A percentile compares a stretch with the other conserved stretches of the same genome.
These are phyloP conservation scores for Curvularia eragrostidis DNA, from an alignment of 2,329 filamentous ascomycete genomes.

Conservation along the genomic window DNA sequence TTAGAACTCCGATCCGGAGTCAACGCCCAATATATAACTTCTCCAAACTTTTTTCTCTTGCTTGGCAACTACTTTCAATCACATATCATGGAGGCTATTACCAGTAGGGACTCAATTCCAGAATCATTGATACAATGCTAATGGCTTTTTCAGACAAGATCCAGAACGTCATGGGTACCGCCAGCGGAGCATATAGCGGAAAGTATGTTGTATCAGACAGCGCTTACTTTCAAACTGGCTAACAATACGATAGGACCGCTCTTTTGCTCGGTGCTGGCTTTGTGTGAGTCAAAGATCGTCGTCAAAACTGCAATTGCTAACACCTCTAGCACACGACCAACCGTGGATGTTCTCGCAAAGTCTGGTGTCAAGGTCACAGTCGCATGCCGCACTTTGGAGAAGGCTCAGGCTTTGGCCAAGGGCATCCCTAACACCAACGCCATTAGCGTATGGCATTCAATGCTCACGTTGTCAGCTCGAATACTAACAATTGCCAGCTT, in stretches of 20 bases:
- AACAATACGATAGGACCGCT: slow-evolving; percentile 39
- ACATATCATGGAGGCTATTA: slow-evolving; percentile 49
- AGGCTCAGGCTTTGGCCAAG: slow-evolving; percentile 74
- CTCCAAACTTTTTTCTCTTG: slow-evolving; percentile 18
- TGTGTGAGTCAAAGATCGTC: slow-evolving; percentile 34
- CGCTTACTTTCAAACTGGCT: slow-evolving; percentile 12
- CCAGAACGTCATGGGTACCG: slow-evolving; percentile 39
- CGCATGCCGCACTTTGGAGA: slow-evolving; percentile 81
- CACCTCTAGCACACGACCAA: slow-evolving; percentile 57
- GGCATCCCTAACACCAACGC: slow-evolving; percentile 74
- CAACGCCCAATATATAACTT: slow-evolving; percentile 35
- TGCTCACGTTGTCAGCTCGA: background rate
- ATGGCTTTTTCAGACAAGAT: slow-evolving; percentile 40
- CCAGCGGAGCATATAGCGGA: slow-evolving; percentile 32
- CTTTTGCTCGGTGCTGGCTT: slow-evolving; percentile 51
- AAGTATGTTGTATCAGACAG: slow-evolving; percentile 39
- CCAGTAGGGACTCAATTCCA: slow-evolving; percentile 27
- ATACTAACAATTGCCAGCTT: slow-evolving; percentile 60
- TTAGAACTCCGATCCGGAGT: slow-evolving; percentile 44
- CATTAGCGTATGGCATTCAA: slow-evolving; percentile 57
- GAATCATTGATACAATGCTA: slow-evolving; percentile 20
- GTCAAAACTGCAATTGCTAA: slow-evolving; percentile 15
- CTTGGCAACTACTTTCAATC: slow-evolving; percentile 16
- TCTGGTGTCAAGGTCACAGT: slow-evolving; percentile 65
- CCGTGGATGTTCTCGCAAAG: slow-evolving; percentile 64